Evolutionary conservation across 306 rosid species (phyloP), one percentile per base, ranked within the genome.

Genomic region (Mimosa pudica): DNA sequence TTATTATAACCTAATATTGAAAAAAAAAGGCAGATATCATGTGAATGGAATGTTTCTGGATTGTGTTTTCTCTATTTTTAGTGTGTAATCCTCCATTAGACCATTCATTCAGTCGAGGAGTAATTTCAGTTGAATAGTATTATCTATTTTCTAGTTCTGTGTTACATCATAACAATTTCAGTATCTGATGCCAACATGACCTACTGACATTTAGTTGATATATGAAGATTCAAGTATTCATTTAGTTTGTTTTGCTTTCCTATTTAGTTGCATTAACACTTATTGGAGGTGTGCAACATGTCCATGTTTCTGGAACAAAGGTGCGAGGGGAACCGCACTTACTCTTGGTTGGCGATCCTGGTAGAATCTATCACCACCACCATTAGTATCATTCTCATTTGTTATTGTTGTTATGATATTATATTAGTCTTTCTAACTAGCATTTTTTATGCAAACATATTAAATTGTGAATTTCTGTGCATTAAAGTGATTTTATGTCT

Each of bases 311-410:
- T 74, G 98, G 98, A 81, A 92, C 98, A 33, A 91, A 88, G 87
- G 86, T 94, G 81, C 92, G 98, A 74, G 97, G 98, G 81, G 98
- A 94, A 90, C 90, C 97, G 78, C 97, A 94, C 89, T 86, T 94
- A 70, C 95, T 94, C 79, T 80, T 94, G 89, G 97, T 94, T 77
- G 98, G 97, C 54, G 98, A 94, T 88, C 98, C 98, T 55, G 97
- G 97, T 94, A 89, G 61, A 16, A 75, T 75, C 79, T 38, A 61
- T 78, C 84, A 5, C 14, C 18, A 24, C 41, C 18, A 11, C n/a
- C 52, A 18, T 52, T 13, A n/a, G 3, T 2, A 16, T 17, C 12
- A 66, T 36, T 16, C 14, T 16, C 2, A n/a, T 60, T 60, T 70
- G 62, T 76, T 67, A 63, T 81, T 87, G 74, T 10, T 71, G 51